Evolutionary conservation across 179 eudicot species (phyloP), one percentile per base, ranked within the genome.

Genomic region (Carnegiea gigantea): DNA sequence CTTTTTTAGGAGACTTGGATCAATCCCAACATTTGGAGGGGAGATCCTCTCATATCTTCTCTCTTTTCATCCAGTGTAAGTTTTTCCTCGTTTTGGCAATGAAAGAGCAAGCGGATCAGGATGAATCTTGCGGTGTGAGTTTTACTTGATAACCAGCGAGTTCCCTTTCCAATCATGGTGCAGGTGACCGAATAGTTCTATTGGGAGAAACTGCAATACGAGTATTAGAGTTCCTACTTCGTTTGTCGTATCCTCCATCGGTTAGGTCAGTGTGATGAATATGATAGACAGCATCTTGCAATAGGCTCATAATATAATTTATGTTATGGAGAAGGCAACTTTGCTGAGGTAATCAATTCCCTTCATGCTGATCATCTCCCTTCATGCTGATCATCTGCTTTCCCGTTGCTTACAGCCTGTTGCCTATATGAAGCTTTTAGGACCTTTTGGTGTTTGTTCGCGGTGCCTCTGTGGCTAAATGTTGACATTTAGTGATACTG

Each of bases 351-450:
- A 14, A 57, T 62, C 68, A 62, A n/a, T 21, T 23, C 68, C 2
- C 18, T 62, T 0, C 20, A 44, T 53, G 33, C 80, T 71, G 83
- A 84, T 80, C 70, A 48, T 40, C 73, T 43, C 68, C 2, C 18
- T 62, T 0, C 20, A 44, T 53, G 33, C 80, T 71, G 83, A 84
- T 80, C 70, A 48, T 40, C 73, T 43, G 49, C 76, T 84, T 80
- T 54, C 77, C 15, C 64, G 84, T 82, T 82, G 82, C 82, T 80
- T 70, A 85, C 43, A 85, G 71, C 28, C 5, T 67, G 64, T 44
- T 68, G 73, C 64, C 38, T 0, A 18, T 24, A 51, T 75, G 62
- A 49, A 59, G 62, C 62, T 75, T 49, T 49, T 4, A 40, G 40
- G 62, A 48, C 1, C 30, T 75, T 0, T 20, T 26, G 21, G 20